Evolutionary conservation across 305 asterid genomes (phyloP).

Genomic region (Fraxinus xanthoxyloides): DNA sequence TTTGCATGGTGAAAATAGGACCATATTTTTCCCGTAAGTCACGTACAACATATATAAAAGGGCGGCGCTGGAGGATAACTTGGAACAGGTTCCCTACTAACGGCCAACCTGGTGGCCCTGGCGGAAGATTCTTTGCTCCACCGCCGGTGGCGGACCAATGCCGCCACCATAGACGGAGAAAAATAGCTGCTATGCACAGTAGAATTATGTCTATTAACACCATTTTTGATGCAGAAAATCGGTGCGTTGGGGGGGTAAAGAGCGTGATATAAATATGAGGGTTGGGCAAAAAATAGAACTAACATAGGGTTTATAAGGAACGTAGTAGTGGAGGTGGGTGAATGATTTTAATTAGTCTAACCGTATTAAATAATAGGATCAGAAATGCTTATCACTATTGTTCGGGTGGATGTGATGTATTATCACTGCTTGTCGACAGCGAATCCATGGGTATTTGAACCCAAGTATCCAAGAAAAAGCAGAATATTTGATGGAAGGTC

Average conservation of each 20-base stretch:
- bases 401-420: too few relatives aligned
- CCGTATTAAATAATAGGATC: too few relatives aligned
- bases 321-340: slow-evolving; percentile 24
- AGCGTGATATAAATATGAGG: background rate
- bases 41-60: slow-evolving; percentile 61
- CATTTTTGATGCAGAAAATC: slow-evolving; percentile 27
- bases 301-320: slow-evolving; percentile 23
- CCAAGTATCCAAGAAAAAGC: too few relatives aligned
- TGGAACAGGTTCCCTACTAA: slow-evolving; percentile 82
- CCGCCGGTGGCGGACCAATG: slow-evolving; percentile 44
- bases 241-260: background rate
- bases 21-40: slow-evolving; percentile 78
- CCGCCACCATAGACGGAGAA: slow-evolving; percentile 68
- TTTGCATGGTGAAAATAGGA: slow-evolving; percentile 88
- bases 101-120: slow-evolving; percentile 98
- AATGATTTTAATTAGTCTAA: slow-evolving; percentile 8
- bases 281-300: background rate
- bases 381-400: too few relatives aligned
- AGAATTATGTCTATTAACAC: slow-evolving; percentile 43
- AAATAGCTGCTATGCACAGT: slow-evolving; percentile 33
- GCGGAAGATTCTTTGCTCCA: slow-evolving; percentile 60
- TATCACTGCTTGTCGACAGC: too few relatives aligned
- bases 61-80: slow-evolving; percentile 74
- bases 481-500: too few relatives aligned
- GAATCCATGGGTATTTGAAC: too few relatives aligned